Conservation (phyloP, 352 stramenopile species). For the Globisporangium lucens region DNA sequence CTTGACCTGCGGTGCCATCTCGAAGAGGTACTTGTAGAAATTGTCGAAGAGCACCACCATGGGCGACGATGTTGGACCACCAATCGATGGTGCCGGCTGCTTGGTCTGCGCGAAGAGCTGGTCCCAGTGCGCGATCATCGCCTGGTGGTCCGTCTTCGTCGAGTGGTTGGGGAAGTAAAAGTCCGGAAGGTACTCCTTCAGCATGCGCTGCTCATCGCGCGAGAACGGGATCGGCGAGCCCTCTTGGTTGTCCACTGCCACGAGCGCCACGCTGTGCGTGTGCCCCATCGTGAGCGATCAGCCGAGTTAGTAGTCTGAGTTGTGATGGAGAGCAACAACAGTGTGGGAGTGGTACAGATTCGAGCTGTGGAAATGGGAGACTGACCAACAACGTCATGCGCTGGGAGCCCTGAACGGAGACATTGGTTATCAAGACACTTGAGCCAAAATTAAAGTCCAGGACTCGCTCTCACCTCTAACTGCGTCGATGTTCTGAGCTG, state of each 20-base stretch:
- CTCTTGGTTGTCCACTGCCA: constrained; percentile 19
- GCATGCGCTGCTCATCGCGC: constrained; percentile 15
- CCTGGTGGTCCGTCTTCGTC: constrained; percentile 20
- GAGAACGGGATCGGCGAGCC: constrained; percentile 17
- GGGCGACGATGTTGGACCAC: constrained; percentile 17
- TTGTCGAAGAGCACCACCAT: constrained; percentile 40
- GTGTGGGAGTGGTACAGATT: neutral
- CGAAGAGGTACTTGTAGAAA: constrained; percentile 42
- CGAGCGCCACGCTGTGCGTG: constrained; percentile 14
- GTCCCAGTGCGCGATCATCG: constrained; percentile 28
- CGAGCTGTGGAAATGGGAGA: neutral
- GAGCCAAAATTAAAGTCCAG: neutral
- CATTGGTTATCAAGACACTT: neutral
- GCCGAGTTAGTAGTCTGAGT: neutral
- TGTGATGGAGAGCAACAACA: neutral
- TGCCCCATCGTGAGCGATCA: neutral
- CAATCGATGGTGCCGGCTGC: neutral
- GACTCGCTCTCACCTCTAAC: neutral
- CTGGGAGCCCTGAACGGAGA: neutral
- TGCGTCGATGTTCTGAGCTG: neutral
- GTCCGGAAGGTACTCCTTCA: constrained; percentile 28
- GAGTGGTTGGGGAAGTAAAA: constrained; percentile 26
- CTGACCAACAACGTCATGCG: neutral
- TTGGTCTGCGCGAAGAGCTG: constrained; percentile 26
- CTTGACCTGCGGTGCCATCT: constrained; percentile 31